Percentiles rank a stretch among this genome's conserved stretches.
Conservation (phyloP, 805 yeast species). For the Schwanniomyces yamadae region DNA sequence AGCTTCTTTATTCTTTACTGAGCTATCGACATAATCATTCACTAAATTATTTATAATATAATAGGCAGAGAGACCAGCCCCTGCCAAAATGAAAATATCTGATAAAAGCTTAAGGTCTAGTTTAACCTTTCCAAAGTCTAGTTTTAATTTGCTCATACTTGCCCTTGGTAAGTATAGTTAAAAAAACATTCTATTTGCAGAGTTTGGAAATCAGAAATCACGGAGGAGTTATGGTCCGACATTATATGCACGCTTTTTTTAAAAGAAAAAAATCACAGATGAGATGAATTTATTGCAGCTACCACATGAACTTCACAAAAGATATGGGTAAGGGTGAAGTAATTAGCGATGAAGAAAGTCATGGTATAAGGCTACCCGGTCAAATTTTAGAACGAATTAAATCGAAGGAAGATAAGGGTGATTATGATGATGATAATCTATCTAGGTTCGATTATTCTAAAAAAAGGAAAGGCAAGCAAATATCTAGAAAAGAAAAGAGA, state of each 20-base stretch:
- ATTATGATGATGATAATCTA: conserved; percentile 37
- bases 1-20: conserved; percentile 52
- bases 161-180: too few species aligned
- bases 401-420: conserved; percentile 41
- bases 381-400: conserved; percentile 50
- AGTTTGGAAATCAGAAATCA: too few species aligned
- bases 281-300: too few species aligned
- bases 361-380: conserved; percentile 59
- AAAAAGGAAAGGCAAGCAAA: conserved; percentile 23
- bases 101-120: conserved; percentile 41
- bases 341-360: conserved; percentile 23
- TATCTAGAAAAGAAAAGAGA: conserved; percentile 34
- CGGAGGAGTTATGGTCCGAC: too few species aligned
- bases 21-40: conserved; percentile 32
- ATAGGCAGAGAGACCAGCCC: conserved; percentile 71
- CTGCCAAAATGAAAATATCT: conserved; percentile 42
- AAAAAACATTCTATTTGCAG: too few species aligned
- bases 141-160: conserved; percentile 31
- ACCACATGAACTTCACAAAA: too few species aligned
- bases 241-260: too few species aligned
- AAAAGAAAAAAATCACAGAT: too few species aligned
- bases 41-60: conserved; percentile 50
- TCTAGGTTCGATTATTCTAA: conserved; percentile 17
- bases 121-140: conserved; percentile 39
- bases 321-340: too few species aligned